Percentiles rank a stretch among this genome's conserved stretches.
These are phyloP conservation scores for Micromonas commoda DNA, from an alignment of 139 green algal species.

Conservation along the genomic window DNA sequence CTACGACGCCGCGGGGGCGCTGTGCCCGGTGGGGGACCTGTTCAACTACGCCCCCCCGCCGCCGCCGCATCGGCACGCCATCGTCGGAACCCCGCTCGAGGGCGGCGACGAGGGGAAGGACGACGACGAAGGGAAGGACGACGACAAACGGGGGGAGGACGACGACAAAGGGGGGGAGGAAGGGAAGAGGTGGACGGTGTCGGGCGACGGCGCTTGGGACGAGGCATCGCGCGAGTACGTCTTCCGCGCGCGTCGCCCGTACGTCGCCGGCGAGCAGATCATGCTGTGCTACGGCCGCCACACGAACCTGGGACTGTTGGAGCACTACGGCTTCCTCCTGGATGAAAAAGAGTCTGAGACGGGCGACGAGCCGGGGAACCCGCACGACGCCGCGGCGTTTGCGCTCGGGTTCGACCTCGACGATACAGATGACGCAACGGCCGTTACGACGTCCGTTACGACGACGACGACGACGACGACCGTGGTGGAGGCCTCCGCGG, in stretches of 20 bases:
- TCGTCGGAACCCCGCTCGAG: conserved; percentile 5
- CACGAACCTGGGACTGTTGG: conserved; percentile 78
- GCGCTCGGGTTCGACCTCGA: not conserved
- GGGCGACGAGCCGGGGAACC: no score
- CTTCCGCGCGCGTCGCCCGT: conserved; percentile 29
- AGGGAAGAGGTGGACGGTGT: no score
- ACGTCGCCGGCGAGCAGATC: conserved; percentile 55
- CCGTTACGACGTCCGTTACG: no score
- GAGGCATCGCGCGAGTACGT: not conserved
- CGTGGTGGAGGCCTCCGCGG: not conserved
- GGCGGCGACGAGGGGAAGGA: not conserved
- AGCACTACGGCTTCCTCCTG: conserved; percentile 81
- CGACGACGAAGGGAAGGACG: conserved; percentile 2
- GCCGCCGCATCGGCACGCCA: conserved; percentile 42
- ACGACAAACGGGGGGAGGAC: not conserved
- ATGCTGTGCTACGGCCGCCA: conserved; percentile 81
- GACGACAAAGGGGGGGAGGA: not conserved
- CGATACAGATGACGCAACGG: no score
- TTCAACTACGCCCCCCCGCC: conserved; percentile 75
- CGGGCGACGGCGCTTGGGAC: not conserved
- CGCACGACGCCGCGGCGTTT: conserved; percentile 49
- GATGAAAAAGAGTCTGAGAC: conserved; percentile 15
- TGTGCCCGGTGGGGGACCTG: conserved; percentile 78
- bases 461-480: no score
- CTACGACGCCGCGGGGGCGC: conserved; percentile 54